Evolutionary conservation across 148 eudicot species (phyloP).

Genomic region (Chenopodium quinoa): DNA sequence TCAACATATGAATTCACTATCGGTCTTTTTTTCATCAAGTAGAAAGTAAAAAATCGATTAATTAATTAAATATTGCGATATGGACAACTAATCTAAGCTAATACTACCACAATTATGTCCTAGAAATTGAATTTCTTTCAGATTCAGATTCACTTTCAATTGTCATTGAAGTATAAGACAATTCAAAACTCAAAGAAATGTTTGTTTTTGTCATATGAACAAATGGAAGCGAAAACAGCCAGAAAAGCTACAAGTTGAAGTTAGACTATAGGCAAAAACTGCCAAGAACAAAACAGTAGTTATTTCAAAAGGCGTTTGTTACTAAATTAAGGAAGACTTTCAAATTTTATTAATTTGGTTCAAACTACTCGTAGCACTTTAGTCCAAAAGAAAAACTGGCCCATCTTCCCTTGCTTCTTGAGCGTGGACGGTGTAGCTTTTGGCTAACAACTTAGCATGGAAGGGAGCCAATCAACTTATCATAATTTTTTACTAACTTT

Average conservation of each 20-base stretch:
- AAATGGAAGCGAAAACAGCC: background rate
- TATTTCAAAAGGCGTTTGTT: background rate
- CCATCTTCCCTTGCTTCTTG: background rate
- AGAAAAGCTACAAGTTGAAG: constrained; percentile 8
- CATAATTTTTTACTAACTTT: background rate
- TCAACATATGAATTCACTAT: too few relatives aligned
- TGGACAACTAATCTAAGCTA: constrained; percentile 11
- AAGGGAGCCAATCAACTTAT: constrained; percentile 13
- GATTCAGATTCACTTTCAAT: constrained; percentile 12
- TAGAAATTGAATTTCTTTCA: background rate
- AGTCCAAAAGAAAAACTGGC: background rate
- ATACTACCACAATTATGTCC: background rate
- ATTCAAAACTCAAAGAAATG: background rate
- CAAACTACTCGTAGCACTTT: background rate
- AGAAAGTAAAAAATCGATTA: background rate
- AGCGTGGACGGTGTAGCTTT: constrained; percentile 32
- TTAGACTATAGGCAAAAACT: constrained; percentile 11
- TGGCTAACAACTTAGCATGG: constrained; percentile 28
- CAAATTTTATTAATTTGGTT: background rate
- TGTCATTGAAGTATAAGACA: constrained; percentile 22
- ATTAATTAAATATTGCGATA: background rate
- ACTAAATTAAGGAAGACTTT: background rate
- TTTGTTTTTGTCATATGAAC: background rate
- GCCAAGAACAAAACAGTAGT: background rate
- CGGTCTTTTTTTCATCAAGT: too few relatives aligned